Conservation (phyloP, 805 yeast genomes). For the Sungouiozyma intestinalis region DNA sequence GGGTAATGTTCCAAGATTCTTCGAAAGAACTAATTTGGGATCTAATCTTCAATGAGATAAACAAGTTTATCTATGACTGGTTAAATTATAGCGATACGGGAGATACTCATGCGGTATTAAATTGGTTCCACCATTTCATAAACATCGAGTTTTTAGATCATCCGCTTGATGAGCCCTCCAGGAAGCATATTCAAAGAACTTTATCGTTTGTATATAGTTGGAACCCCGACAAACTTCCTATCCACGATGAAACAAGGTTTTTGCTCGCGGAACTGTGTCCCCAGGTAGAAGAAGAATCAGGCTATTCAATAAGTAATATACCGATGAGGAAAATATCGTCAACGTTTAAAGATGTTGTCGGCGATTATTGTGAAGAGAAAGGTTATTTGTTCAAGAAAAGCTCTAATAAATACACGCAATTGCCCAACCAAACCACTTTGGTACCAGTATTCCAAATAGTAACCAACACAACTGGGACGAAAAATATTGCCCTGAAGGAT, state of each 20-base stretch:
- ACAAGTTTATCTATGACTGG: constrained; percentile 20
- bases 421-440: constrained; percentile 11
- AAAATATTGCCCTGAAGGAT: constrained; percentile 39
- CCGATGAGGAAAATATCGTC: constrained; percentile 35
- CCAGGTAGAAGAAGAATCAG: constrained; percentile 1
- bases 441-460: constrained; percentile 18
- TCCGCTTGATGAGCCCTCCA: neutral
- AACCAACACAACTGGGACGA: constrained; percentile 1
- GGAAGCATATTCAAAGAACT: neutral
- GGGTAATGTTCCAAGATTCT: constrained; percentile 6
- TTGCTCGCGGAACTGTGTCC: constrained; percentile 4
- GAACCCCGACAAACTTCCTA: constrained; percentile 5
- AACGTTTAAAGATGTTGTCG: constrained; percentile 57
- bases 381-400: constrained; percentile 29
- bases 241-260: constrained; percentile 16
- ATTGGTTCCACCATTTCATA: constrained; percentile 19
- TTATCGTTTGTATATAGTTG: constrained; percentile 7
- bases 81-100: constrained; percentile 8
- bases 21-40: constrained; percentile 6
- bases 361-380: constrained; percentile 43
- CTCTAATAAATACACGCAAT: constrained; percentile 9
- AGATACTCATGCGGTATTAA: constrained; percentile 7
- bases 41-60: constrained; percentile 15
- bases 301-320: constrained; percentile 20
- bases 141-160: constrained; percentile 7